Evolutionary conservation across 345 rosid species (phyloP), one percentile per base, ranked within the genome.

Genomic region (Eucalyptus tenuipes): DNA sequence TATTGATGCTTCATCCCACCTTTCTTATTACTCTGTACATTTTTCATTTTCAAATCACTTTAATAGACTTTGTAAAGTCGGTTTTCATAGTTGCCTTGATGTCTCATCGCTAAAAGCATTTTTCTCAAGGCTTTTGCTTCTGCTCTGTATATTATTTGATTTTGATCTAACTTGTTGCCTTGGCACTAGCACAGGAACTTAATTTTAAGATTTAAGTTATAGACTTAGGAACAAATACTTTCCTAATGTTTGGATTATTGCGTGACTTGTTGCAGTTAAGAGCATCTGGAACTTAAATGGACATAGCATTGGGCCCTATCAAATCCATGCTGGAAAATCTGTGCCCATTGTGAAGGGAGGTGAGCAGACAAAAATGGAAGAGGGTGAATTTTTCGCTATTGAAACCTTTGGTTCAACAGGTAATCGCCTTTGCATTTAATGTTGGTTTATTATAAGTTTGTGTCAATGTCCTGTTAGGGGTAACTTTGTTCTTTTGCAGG

Each of bases 301-400:
- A 53, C 99, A 96, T 79, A 95, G 98, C 92, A 93, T 96, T 10
- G 97, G 97, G 85, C 94, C 93, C 4, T 97, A 97, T 87, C 99
- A 95, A 91, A 96, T 98, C 90, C 99, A 97, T 93, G 99, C 99
- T 87, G 98, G 97, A 64, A 98, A 98, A 93, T 95, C 97, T 11
- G 99, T 98, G 87, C 99, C 99, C 48, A 94, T 95, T 47, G 98
- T 97, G 75, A 98, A 97, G 93, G 98, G 99, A 87, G 99, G 99
- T 49, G 99, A 96, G 94, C 99, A 97, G 91, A 97, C 97, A 82
- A 98, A 97, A 91, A 96, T 97, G 99, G 99, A 98, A 93, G 99
- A 98, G 94, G 99, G 99, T 33, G 99, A 96, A 94, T 95, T 95
- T 92, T 97, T 92, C 49, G 99, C 99, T 85, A 96, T 96, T 47